phyloP scores from a whole-genome alignment of 228 moss, liverwort and hornwort genomes.

The Sphagnum fallax region DNA sequence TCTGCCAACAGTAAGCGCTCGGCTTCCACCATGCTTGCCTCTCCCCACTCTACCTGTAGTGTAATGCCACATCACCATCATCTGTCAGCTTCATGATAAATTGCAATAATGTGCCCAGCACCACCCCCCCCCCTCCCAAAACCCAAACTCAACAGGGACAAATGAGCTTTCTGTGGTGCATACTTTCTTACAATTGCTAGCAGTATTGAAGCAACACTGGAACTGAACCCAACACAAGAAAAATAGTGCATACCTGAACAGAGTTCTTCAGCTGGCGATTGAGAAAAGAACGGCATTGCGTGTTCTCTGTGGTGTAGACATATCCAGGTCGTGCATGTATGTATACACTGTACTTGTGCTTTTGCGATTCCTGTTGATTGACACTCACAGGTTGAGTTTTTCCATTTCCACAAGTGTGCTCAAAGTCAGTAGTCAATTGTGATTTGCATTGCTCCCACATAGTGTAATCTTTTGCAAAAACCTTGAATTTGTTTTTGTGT shows the following conservation, averaged over 20 bases:
- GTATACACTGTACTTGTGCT: constrained; percentile 39
- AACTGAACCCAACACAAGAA: neutral
- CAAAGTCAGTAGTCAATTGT: neutral
- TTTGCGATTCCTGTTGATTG: constrained; percentile 24
- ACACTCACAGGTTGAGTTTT: neutral
- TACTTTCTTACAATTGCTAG: neutral
- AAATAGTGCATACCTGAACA: constrained; percentile 31
- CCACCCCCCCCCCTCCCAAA: no score
- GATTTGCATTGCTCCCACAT: neutral
- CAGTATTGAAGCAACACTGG: neutral
- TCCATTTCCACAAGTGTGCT: neutral
- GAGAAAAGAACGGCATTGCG: constrained; percentile 67
- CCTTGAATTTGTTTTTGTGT: neutral
- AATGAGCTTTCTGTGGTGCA: neutral
- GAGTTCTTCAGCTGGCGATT: constrained; percentile 61
- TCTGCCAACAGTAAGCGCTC: constrained; percentile 27
- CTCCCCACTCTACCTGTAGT: constrained; percentile 54
- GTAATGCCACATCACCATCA: neutral
- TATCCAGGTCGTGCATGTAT: constrained; percentile 93
- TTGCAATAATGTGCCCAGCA: neutral
- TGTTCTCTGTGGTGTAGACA: constrained; percentile 51
- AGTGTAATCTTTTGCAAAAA: neutral
- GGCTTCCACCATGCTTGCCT: constrained; percentile 47
- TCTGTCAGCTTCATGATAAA: neutral
- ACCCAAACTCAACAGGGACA: no score